phyloP scores from a whole-genome alignment of 345 rosid species.

The Streptanthus diversifolius region DNA sequence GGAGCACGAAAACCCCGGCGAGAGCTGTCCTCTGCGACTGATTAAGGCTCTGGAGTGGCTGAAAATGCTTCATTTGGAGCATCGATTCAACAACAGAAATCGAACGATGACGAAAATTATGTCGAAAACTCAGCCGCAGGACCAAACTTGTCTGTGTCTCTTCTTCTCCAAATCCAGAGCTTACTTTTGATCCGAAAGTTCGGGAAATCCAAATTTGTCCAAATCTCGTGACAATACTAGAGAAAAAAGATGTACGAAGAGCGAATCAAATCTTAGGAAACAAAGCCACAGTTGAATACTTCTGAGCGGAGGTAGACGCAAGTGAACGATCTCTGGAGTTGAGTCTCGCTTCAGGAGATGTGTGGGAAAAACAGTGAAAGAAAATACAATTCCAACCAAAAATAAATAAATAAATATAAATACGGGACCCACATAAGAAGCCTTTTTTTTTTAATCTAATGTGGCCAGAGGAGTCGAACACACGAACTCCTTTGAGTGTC shows the following conservation, averaged over 20 bases:
- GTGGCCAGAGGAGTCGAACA: too few species aligned
- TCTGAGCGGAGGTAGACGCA: background rate
- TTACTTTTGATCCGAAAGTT: constrained; percentile 2
- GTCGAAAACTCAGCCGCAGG: background rate
- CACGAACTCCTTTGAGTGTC: background rate
- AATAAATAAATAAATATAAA: too few species aligned
- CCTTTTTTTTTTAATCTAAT: too few species aligned
- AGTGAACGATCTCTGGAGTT: background rate
- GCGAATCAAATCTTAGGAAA: background rate
- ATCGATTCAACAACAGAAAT: constrained; percentile 12
- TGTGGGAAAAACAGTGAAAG: background rate
- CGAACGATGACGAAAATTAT: constrained; percentile 6
- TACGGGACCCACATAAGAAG: too few species aligned
- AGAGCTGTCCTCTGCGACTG: constrained; percentile 48
- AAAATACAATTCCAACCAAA: background rate
- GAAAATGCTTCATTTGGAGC: constrained; percentile 38
- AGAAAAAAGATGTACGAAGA: background rate
- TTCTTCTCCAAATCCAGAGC: background rate
- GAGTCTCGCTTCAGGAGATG: background rate
- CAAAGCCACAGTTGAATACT: background rate
- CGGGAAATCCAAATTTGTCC: background rate
- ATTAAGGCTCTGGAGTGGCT: constrained; percentile 31
- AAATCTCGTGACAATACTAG: background rate
- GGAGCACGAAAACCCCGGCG: constrained; percentile 45
- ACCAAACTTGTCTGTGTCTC: background rate